Evolutionary conservation across 345 rosid genomes (phyloP), one percentile per base, ranked within the genome.

Genomic region (Cochlearia excelsa): DNA sequence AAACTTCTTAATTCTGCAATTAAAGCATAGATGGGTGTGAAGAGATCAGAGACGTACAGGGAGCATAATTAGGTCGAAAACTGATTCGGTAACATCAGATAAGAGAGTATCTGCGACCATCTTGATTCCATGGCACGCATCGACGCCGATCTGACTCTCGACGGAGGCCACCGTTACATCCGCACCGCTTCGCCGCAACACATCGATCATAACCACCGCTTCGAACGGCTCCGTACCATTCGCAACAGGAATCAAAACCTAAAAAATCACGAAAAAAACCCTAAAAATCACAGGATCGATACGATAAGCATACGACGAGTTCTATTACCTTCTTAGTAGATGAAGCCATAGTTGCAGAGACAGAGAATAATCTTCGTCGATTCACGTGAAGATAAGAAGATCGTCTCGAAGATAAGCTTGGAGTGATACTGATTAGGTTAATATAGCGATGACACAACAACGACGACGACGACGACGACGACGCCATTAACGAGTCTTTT

Each of bases 211-310:
- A 39, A 92, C 79, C 65, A 85, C 89, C 29, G 98, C 97, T 75
- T 92, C 95, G 78, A 92, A 80, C 62, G 98, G 95, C 75, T 92
- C 98, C 38, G 86, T 83, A 8, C 97, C 98, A 54, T 88, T 77
- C 3, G 95, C 98, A 60, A 92, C 75, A 44, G 97, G 98, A 54
- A 88, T 86, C 83, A 92, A 77, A 76, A 92, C 98, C 98, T 92
- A 43, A 46, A 42, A 26, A 58, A 7, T 16, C 31, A 40, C 28
- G 38, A 29, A 46, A 11, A 10, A 43, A 54, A 44, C 29, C 9
- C 23, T 59, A 7, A 39, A 35, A 9, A 16, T 3, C 16, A 38
- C 66, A 82, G 52, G 48, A 68, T 79, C 62, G 58, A 29, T 31
- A 16, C 23, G 23, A 16, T 16, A 6, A 57, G 35, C 39, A 10